These are phyloP conservation scores for Kodamaea fungicola DNA, from an alignment of 1,139 yeast species.

Conservation along the genomic window DNA sequence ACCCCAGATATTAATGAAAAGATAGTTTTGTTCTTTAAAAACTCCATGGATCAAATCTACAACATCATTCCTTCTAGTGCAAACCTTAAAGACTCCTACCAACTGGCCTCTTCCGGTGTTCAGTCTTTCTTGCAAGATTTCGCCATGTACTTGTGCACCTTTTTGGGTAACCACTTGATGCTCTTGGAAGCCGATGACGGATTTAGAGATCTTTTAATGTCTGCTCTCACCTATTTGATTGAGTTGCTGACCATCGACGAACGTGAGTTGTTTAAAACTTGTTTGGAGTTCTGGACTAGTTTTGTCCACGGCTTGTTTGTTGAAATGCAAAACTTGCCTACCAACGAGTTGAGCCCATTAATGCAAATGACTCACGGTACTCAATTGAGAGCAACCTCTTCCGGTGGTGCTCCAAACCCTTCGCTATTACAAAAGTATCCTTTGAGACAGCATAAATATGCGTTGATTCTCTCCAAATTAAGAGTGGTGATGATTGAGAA, in stretches of 20 bases:
- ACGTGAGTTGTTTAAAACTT: conserved; percentile 91
- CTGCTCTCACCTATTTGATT: conserved; percentile 76
- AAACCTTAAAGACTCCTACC: conserved; percentile 71
- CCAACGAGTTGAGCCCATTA: conserved; percentile 67
- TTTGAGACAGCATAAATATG: conserved; percentile 80
- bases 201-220: conserved; percentile 57
- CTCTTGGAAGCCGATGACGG: conserved; percentile 67
- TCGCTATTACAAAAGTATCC: conserved; percentile 71
- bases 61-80: conserved; percentile 71
- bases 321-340: conserved; percentile 81
- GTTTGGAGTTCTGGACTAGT: conserved; percentile 90
- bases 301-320: conserved; percentile 77
- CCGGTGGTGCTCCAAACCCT: conserved; percentile 87
- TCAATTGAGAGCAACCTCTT: conserved; percentile 44
- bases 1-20: conserved; percentile 59
- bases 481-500: conserved; percentile 91
- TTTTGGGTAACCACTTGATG: conserved; percentile 69
- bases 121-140: conserved; percentile 95
- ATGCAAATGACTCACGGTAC: conserved; percentile 64
- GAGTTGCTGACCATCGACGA: conserved; percentile 90
- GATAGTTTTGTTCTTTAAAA: conserved; percentile 67
- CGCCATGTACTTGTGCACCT: conserved; percentile 89
- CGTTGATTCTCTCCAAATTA: conserved; percentile 70
- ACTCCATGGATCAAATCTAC: conserved; percentile 69
- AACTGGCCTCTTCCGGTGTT: conserved; percentile 73